phyloP scores from a whole-genome alignment of 2,329 filamentous ascomycete genomes.

The Nigrospora osmanthi region DNA sequence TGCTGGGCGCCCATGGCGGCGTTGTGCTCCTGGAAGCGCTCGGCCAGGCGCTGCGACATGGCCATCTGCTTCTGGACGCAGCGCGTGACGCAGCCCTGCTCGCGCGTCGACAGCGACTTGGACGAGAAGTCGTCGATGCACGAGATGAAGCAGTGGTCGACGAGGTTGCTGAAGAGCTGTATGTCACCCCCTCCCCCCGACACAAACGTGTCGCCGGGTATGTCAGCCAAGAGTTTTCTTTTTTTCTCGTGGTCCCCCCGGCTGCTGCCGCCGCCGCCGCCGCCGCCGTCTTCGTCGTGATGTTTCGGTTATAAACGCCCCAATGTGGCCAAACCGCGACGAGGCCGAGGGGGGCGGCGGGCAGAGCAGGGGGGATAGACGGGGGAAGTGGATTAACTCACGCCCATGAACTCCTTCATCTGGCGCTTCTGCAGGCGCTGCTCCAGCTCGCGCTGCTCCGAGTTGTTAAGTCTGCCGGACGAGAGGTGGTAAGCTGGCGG shows the following conservation, averaged over 20 bases:
- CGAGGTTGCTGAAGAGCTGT: constrained; percentile 57
- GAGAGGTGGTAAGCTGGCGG: neutral
- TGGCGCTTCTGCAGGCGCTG: constrained; percentile 95
- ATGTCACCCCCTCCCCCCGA: too few species aligned
- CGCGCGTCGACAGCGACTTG: constrained; percentile 81
- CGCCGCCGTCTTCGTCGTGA: too few species aligned
- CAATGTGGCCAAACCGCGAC: too few species aligned
- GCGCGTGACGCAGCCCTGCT: constrained; percentile 85
- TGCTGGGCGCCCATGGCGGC: constrained; percentile 49
- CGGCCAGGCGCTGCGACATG: constrained; percentile 79
- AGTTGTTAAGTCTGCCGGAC: constrained; percentile 50
- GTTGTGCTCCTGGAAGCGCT: constrained; percentile 75
- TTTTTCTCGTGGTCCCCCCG: neutral
- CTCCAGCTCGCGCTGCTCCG: constrained; percentile 90
- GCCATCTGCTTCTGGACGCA: constrained; percentile 97
- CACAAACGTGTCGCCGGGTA: neutral
- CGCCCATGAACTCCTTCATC: constrained; percentile 98
- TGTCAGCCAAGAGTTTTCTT: neutral
- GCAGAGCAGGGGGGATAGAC: neutral
- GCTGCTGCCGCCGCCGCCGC: too few species aligned
- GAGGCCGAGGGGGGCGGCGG: neutral
- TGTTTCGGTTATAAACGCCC: neutral
- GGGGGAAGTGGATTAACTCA: constrained; percentile 39
- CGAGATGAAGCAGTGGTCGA: constrained; percentile 89
- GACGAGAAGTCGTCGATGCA: constrained; percentile 98